phyloP scores from a whole-genome alignment of 441 rosid species.

The Bocquillonia castaneifolia region DNA sequence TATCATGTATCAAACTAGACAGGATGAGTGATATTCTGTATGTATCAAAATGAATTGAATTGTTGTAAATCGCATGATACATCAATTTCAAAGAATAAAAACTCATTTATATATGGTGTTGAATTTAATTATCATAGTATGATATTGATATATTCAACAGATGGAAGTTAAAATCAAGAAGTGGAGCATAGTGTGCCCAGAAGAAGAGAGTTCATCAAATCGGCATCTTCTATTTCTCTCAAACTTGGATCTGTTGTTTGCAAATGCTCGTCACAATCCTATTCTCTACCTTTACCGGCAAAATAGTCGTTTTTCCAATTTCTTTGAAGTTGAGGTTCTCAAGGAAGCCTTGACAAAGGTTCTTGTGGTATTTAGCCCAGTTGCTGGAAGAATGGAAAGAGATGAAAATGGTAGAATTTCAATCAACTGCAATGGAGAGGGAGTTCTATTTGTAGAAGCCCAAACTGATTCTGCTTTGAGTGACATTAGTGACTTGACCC shows the following conservation, averaged over 20 bases:
- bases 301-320: neutral
- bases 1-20: too few species aligned
- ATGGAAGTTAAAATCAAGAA: neutral
- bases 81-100: too few species aligned
- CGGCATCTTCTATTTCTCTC: neutral
- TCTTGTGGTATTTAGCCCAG: slow-evolving; percentile 2
- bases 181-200: neutral
- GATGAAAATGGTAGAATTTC: neutral
- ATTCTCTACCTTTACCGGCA: slow-evolving; percentile 5
- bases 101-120: too few species aligned
- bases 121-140: too few species aligned
- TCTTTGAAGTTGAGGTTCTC: neutral
- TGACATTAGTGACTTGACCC: neutral
- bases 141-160: neutral
- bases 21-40: too few species aligned
- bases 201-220: neutral
- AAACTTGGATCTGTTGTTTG: slow-evolving; percentile 10
- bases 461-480: neutral
- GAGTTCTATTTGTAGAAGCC: slow-evolving; percentile 9
- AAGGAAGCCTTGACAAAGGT: slow-evolving; percentile 9
- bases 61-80: too few species aligned
- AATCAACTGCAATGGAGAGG: neutral
- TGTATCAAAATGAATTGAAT: too few species aligned
- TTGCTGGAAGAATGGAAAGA: slow-evolving; percentile 12
- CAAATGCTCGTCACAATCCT: neutral